Conservation (phyloP, 2,329 filamentous ascomycete species). For the Cladophialophora psammophila region DNA sequence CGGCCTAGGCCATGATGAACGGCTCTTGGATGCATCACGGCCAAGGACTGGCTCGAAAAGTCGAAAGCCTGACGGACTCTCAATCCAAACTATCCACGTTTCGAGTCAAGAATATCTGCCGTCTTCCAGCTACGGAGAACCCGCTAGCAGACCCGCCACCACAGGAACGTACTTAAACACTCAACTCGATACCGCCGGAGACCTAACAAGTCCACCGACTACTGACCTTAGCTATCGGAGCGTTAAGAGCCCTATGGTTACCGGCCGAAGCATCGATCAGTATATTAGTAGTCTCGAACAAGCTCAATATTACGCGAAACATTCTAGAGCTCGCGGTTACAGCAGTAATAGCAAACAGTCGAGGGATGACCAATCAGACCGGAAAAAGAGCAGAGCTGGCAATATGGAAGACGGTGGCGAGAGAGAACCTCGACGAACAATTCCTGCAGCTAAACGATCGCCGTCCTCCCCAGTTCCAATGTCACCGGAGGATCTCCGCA, state of each 20-base stretch:
- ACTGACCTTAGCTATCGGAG: slow-evolving; percentile 55
- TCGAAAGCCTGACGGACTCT: slow-evolving; percentile 78
- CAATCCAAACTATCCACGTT: slow-evolving; percentile 65
- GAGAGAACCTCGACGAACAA: slow-evolving; percentile 70
- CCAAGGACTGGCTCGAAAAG: slow-evolving; percentile 70
- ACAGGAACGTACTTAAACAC: slow-evolving; percentile 36
- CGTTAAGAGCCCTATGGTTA: slow-evolving; percentile 64
- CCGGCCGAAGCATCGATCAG: slow-evolving; percentile 74
- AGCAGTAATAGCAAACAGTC: slow-evolving; percentile 44
- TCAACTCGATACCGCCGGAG: slow-evolving; percentile 44
- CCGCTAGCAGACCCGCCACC: slow-evolving; percentile 44
- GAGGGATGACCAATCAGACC: slow-evolving; percentile 54
- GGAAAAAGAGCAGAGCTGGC: slow-evolving; percentile 55
- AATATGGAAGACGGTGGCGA: slow-evolving; percentile 72
- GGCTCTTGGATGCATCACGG: slow-evolving; percentile 65
- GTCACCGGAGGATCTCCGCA: slow-evolving; percentile 81
- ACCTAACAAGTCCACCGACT: slow-evolving; percentile 45
- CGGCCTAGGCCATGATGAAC: slow-evolving; percentile 41
- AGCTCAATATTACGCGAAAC: slow-evolving; percentile 69
- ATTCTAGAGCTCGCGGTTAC: slow-evolving; percentile 57
- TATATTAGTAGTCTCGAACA: slow-evolving; percentile 88
- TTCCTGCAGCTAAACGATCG: slow-evolving; percentile 80
- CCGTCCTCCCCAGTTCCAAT: slow-evolving; percentile 92
- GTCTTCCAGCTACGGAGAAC: slow-evolving; percentile 43
- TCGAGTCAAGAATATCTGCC: slow-evolving; percentile 55